Conservation (phyloP, 345 rosid genomes). For the Eucalyptus camaldulensis region DNA sequence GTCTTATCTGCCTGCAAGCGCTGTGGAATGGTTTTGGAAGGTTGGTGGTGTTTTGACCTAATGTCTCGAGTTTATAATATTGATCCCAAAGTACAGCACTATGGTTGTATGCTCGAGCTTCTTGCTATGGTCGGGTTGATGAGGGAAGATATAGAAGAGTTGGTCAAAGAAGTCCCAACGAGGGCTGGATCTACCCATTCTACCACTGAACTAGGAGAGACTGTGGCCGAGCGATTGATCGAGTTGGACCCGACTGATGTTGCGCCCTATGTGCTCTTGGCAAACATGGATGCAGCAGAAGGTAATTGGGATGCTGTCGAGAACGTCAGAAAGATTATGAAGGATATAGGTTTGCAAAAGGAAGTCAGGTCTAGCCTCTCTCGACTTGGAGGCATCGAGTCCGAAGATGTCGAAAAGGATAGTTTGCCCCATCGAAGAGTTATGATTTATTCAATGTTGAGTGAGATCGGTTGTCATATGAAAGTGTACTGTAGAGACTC, state of each 20-base stretch:
- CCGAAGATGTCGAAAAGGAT: neutral
- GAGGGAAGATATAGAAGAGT: conserved; percentile 17
- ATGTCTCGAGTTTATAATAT: conserved; percentile 38
- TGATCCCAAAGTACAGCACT: conserved; percentile 40
- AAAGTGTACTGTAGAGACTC: conserved; percentile 6
- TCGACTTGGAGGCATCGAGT: neutral
- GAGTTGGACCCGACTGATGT: conserved; percentile 28
- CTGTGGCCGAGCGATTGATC: conserved; percentile 31
- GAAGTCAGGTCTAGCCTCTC: neutral
- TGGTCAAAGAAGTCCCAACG: conserved; percentile 3
- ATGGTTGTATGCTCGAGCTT: conserved; percentile 52
- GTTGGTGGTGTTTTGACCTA: conserved; percentile 51
- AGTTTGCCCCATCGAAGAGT: conserved; percentile 6
- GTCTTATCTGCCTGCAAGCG: conserved; percentile 41
- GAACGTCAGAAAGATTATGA: conserved; percentile 25
- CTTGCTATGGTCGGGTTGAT: conserved; percentile 35
- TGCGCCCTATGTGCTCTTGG: conserved; percentile 33
- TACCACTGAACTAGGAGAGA: conserved; percentile 28
- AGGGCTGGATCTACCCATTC: conserved; percentile 12
- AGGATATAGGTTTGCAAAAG: conserved; percentile 17
- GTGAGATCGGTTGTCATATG: conserved; percentile 25
- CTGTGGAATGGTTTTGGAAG: conserved; percentile 48
- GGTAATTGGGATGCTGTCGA: conserved; percentile 49
- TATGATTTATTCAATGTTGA: conserved; percentile 29
- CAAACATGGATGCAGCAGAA: conserved; percentile 35